These are phyloP conservation scores for Lachancea thermotolerans DNA, from an alignment of 805 yeast species.

Conservation along the genomic window DNA sequence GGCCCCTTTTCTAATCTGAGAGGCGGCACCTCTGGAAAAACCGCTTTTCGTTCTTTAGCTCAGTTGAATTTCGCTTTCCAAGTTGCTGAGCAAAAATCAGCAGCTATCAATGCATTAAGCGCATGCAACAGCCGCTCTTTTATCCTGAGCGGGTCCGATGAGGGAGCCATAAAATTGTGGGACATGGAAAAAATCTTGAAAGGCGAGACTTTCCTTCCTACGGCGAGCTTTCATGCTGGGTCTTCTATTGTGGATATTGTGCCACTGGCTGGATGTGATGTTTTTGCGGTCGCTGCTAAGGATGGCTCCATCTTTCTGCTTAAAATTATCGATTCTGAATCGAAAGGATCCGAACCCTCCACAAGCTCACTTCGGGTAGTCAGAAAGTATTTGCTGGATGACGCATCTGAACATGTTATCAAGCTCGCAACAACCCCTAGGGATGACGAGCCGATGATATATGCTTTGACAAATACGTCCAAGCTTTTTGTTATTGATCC, in stretches of 20 bases:
- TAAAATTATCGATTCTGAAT: slow-evolving; percentile 32
- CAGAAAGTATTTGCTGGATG: slow-evolving; percentile 17
- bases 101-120: slow-evolving; percentile 47
- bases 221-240: slow-evolving; percentile 41
- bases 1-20: slow-evolving; percentile 33
- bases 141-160: slow-evolving; percentile 72
- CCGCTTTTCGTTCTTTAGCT: slow-evolving; percentile 18
- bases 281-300: slow-evolving; percentile 46
- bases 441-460: slow-evolving; percentile 38
- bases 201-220: slow-evolving; percentile 48
- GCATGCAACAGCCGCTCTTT: slow-evolving; percentile 56
- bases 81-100: slow-evolving; percentile 52
- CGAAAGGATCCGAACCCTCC: slow-evolving; percentile 8
- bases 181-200: slow-evolving; percentile 58
- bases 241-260: slow-evolving; percentile 43
- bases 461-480: slow-evolving; percentile 48
- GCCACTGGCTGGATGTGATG: slow-evolving; percentile 48
- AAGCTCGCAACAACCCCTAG: slow-evolving; percentile 37
- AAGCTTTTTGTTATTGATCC: slow-evolving; percentile 51
- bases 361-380: slow-evolving; percentile 17
- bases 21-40: slow-evolving; percentile 3
- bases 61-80: slow-evolving; percentile 34
- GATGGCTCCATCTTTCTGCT: slow-evolving; percentile 33
- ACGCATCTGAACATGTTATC: slow-evolving; percentile 38
- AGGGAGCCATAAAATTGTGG: slow-evolving; percentile 74